Percentiles rank a stretch among this genome's conserved stretches.
Evolutionary conservation across 1,139 yeast genomes (phyloP).

Genomic region (Yamadazyma aaseri): DNA sequence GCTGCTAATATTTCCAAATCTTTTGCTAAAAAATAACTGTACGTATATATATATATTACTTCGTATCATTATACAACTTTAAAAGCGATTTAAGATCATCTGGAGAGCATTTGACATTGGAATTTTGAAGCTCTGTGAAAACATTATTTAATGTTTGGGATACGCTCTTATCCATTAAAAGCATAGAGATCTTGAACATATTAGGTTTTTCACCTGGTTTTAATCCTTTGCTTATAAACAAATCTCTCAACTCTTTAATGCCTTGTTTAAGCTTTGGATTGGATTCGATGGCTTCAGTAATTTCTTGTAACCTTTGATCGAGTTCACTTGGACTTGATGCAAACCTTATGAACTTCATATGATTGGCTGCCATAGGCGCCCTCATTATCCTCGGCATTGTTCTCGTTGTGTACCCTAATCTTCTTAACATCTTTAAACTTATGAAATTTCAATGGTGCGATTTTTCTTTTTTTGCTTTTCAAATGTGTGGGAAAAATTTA

Average conservation of each 20-base stretch:
- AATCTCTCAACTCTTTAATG: slow-evolving; percentile 30
- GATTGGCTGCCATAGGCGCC: too few species aligned
- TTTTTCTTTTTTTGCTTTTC: too few species aligned
- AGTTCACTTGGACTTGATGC: slow-evolving; percentile 14
- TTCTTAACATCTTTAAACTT: background rate
- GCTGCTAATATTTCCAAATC: slow-evolving; percentile 83
- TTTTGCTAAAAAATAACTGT: slow-evolving; percentile 60
- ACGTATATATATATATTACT: background rate
- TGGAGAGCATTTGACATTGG: slow-evolving; percentile 31
- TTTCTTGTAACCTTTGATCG: slow-evolving; percentile 19
- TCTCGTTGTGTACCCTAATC: background rate
- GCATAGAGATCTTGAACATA: slow-evolving; percentile 36
- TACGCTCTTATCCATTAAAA: slow-evolving; percentile 39
- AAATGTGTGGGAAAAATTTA: too few species aligned
- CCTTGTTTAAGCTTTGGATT: slow-evolving; percentile 30
- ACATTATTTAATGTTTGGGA: slow-evolving; percentile 29
- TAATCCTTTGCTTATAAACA: slow-evolving; percentile 35
- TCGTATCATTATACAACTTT: slow-evolving; percentile 4
- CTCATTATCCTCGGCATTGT: background rate
- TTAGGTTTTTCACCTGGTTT: slow-evolving; percentile 33
- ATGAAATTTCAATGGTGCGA: background rate
- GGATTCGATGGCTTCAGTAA: slow-evolving; percentile 18
- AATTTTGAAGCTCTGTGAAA: slow-evolving; percentile 31
- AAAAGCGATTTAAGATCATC: slow-evolving; percentile 33
- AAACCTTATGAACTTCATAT: background rate